Percentiles rank a stretch among this genome's conserved stretches.
Evolutionary conservation across 2,329 filamentous ascomycete genomes (phyloP).

Genomic region (Penicillium sp.): DNA sequence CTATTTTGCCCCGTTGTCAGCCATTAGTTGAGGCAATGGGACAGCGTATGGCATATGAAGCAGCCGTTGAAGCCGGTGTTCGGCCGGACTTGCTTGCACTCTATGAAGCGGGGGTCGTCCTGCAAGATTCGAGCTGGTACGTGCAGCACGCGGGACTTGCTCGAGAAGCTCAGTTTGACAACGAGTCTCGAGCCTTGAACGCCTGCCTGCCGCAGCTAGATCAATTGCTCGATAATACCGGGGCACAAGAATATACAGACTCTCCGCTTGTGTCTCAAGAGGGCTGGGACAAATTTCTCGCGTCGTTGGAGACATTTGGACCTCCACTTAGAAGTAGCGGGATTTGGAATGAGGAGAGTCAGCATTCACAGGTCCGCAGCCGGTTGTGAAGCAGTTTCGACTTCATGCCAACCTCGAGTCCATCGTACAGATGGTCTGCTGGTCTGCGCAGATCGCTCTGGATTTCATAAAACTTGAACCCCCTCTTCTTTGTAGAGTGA

Average conservation of each 20-base stretch:
- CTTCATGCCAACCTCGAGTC: too few relatives aligned
- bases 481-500: too few relatives aligned
- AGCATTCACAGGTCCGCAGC: too few relatives aligned
- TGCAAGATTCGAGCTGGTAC: conserved; percentile 8
- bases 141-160: conserved; percentile 5
- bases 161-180: conserved; percentile 6
- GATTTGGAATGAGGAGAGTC: too few relatives aligned
- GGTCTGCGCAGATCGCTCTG: too few relatives aligned
- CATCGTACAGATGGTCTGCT: too few relatives aligned
- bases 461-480: too few relatives aligned
- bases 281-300: neutral
- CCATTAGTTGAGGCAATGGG: conserved; percentile 3
- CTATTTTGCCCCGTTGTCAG: conserved; percentile 1
- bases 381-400: too few relatives aligned
- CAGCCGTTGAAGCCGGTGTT: neutral
- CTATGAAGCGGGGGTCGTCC: conserved; percentile 3
- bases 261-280: neutral
- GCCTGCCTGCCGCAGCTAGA: conserved; percentile 10
- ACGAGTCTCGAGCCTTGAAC: conserved; percentile 11
- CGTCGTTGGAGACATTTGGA: neutral
- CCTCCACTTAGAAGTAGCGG: too few relatives aligned
- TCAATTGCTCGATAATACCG: conserved; percentile 4
- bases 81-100: conserved; percentile 2
- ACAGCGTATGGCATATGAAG: conserved; percentile 5
- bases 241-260: neutral